These are phyloP conservation scores for Anastatica hierochuntica DNA, from an alignment of 345 rosid species.

Conservation along the genomic window DNA sequence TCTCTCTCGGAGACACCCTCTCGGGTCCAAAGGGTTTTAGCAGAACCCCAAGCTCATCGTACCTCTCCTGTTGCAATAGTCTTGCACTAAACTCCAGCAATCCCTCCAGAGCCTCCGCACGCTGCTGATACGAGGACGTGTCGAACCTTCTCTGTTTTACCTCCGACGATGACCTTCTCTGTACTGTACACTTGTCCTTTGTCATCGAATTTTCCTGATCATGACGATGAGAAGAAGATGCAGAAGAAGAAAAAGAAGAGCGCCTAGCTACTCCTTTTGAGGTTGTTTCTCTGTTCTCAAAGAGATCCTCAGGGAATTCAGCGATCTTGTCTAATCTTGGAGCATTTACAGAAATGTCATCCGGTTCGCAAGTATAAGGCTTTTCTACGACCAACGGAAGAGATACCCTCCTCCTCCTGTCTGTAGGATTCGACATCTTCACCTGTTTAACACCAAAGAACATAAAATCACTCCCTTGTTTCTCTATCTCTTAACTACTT, in stretches of 20 bases:
- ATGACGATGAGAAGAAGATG: constrained; percentile 3
- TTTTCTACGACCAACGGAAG: constrained; percentile 48
- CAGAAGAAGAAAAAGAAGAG: constrained; percentile 22
- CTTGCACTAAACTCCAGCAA: constrained; percentile 88
- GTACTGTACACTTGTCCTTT: constrained; percentile 73
- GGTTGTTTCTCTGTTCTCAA: constrained; percentile 26
- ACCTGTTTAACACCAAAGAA: constrained; percentile 27
- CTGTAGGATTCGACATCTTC: constrained; percentile 30
- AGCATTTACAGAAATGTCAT: constrained; percentile 73
- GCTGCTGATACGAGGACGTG: constrained; percentile 85
- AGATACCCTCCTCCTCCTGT: constrained; percentile 53
- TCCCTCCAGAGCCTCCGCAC: constrained; percentile 94
- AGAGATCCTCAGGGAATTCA: constrained; percentile 59
- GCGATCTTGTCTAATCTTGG: constrained; percentile 86
- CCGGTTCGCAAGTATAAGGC: constrained; percentile 26
- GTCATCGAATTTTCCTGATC: constrained; percentile 33
- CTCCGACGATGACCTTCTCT: constrained; percentile 40
- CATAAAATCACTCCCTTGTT: constrained; percentile 10
- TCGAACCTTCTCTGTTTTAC: constrained; percentile 55
- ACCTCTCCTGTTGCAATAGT: constrained; percentile 61
- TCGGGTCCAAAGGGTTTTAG: constrained; percentile 90
- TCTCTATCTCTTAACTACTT: neutral
- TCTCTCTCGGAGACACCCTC: constrained; percentile 88
- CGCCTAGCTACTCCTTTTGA: constrained; percentile 40
- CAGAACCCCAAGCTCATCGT: constrained; percentile 77